Evolutionary conservation across 371 early-diverging fungal species (phyloP).

Genomic region (Basidiobolus meristosporus): DNA sequence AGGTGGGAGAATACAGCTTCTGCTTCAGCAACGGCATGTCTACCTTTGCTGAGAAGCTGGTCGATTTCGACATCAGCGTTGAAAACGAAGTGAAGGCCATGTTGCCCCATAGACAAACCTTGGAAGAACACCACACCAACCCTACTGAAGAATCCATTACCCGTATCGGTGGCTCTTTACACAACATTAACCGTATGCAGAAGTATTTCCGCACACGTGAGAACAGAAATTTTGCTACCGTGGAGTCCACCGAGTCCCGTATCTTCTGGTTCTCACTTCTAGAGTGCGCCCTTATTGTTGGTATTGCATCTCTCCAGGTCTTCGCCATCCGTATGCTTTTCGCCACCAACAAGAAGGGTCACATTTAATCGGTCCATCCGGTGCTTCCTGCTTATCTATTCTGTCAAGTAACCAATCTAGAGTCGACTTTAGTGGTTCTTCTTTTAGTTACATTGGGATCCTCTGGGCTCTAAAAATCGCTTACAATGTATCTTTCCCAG

Average conservation of each 20-base stretch:
- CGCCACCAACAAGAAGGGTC: slow-evolving; percentile 31
- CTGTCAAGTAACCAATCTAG: too few species aligned
- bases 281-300: slow-evolving; percentile 50
- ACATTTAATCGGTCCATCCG: slow-evolving; percentile 16
- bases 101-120: slow-evolving; percentile 12
- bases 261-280: slow-evolving; percentile 76
- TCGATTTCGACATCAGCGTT: slow-evolving; percentile 78
- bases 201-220: slow-evolving; percentile 71
- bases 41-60: slow-evolving; percentile 74
- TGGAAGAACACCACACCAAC: slow-evolving; percentile 23
- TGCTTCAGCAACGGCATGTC: slow-evolving; percentile 85
- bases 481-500: too few species aligned
- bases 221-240: slow-evolving; percentile 73
- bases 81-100: slow-evolving; percentile 55
- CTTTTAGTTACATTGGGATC: too few species aligned
- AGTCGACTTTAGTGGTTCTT: too few species aligned
- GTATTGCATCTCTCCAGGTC: slow-evolving; percentile 72
- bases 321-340: slow-evolving; percentile 61
- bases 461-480: too few species aligned
- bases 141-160: slow-evolving; percentile 48
- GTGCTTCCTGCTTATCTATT: too few species aligned
- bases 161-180: slow-evolving; percentile 28
- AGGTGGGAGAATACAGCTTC: slow-evolving; percentile 73
- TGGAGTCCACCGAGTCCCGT: slow-evolving; percentile 57
- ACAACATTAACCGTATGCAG: slow-evolving; percentile 49